phyloP scores from a whole-genome alignment of 306 rosid genomes.

The Phaseolus lunatus region DNA sequence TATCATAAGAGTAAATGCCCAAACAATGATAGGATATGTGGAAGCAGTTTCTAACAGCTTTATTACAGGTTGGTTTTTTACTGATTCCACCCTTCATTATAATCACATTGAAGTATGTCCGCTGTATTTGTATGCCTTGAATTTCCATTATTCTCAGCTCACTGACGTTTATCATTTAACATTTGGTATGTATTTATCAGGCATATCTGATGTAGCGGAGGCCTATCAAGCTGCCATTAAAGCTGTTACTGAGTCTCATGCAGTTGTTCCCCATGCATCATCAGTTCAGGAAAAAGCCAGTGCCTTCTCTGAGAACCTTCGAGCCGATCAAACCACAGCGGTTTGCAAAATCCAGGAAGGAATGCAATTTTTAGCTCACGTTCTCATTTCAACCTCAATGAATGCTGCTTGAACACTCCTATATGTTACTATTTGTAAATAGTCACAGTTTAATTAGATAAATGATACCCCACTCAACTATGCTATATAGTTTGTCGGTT shows the following conservation, averaged over 20 bases:
- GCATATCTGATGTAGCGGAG: constrained; percentile 89
- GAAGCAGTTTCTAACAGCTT: constrained; percentile 91
- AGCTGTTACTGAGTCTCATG: constrained; percentile 64
- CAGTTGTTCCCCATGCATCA: constrained; percentile 58
- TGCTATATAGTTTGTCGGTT: constrained; percentile 15
- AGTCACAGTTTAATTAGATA: constrained; percentile 33
- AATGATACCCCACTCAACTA: constrained; percentile 33
- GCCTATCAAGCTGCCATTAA: constrained; percentile 86
- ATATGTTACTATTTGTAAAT: constrained; percentile 41
- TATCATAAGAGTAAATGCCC: constrained; percentile 82
- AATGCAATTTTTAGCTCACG: constrained; percentile 73
- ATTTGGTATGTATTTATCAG: constrained; percentile 52
- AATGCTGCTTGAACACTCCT: constrained; percentile 60
- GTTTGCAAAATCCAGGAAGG: constrained; percentile 87
- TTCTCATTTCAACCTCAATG: constrained; percentile 84
- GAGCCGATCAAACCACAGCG: constrained; percentile 74
- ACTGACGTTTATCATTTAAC: neutral
- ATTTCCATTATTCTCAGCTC: neutral
- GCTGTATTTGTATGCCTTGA: neutral
- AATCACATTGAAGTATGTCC: neutral
- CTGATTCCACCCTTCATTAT: neutral
- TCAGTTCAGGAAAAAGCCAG: constrained; percentile 76
- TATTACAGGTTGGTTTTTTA: constrained; percentile 70
- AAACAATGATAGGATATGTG: constrained; percentile 75
- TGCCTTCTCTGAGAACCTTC: constrained; percentile 69